Evolutionary conservation across 2,329 filamentous ascomycete species (phyloP), one percentile per base, ranked within the genome.

Genomic region (Exophiala sp.): DNA sequence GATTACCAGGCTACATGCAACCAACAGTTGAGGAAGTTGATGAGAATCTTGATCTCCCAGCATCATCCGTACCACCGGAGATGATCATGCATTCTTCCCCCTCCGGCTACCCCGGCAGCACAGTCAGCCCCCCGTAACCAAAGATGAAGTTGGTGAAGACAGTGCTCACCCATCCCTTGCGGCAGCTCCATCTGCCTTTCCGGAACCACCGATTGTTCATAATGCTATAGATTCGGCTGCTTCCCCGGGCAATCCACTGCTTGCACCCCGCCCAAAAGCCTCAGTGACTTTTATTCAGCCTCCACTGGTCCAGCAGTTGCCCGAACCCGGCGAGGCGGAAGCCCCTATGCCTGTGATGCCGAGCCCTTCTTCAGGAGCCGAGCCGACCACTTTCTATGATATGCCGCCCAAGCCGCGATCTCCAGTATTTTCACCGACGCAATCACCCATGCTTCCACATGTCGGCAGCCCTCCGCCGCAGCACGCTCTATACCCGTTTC

Each of bases 341-440:
- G 55, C 65, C 65, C 56, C 66, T 64, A 13, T 68, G 55, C 66
- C 64, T 65, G 53, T 68, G 64, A 45, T 61, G 63, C 29, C 63
- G 61, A 13, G 66, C 61, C 45, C 39, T 24, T 8, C 34, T 23
- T 18, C 24, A 16, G 24, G 29, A 13, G 18, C 42, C 14, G 51
- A 48, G 4, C 29, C 24, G n/a, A 30, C 21, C 5, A 24, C 24
- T 24, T 21, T 21, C 27, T 27, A 44, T 42, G 48, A 45, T n/a
- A 39, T 27, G 13, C 8, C 35, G 19, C 42, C 41, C 23, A 37
- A 29, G 11, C 22, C 43, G n/a, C 39, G 45, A 18, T 53, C 52
- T 7, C 52, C 56, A 21, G 8, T 56, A 19, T 38, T 46, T 21
- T 58, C 52, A 3, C 52, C 56, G 29, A 53, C 50, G 7, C 44